Percentiles rank a stretch among this genome's conserved stretches.
These are phyloP conservation scores for Plantago rigida DNA, from an alignment of 305 asterid genomes.

Conservation along the genomic window DNA sequence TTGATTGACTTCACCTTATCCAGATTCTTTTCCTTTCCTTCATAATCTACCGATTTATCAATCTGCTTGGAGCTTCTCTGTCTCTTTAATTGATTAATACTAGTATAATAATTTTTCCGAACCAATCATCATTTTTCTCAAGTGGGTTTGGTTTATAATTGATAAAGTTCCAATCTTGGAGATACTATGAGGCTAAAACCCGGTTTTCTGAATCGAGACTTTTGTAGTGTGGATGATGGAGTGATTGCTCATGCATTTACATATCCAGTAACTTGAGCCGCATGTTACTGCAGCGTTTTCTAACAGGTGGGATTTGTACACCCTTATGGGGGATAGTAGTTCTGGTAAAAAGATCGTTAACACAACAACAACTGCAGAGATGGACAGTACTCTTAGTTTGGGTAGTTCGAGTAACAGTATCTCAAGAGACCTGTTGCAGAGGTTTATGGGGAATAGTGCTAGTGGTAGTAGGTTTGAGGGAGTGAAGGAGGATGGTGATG, in stretches of 20 bases:
- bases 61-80: background rate
- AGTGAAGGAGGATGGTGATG: conserved; percentile 23
- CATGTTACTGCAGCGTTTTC: conserved; percentile 4
- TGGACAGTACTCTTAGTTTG: conserved; percentile 51
- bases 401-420: conserved; percentile 38
- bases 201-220: conserved; percentile 33
- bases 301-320: background rate
- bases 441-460: conserved; percentile 46
- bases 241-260: conserved; percentile 18
- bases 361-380: conserved; percentile 28
- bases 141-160: conserved; percentile 1
- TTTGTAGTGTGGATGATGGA: conserved; percentile 36
- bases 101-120: background rate
- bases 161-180: conserved; percentile 29
- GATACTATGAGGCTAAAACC: conserved; percentile 45
- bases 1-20: too few species aligned
- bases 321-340: conserved; percentile 46
- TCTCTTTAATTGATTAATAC: background rate
- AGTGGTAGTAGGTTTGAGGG: conserved; percentile 27
- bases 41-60: too few species aligned
- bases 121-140: background rate
- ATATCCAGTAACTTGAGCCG: conserved; percentile 16
- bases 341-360: conserved; percentile 30
- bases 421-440: conserved; percentile 63
- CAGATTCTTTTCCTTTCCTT: too few species aligned